Evolutionary conservation across 768 basidiomycete genomes (phyloP), one percentile per base, ranked within the genome.

Genomic region (Rhizopogon rudus): DNA sequence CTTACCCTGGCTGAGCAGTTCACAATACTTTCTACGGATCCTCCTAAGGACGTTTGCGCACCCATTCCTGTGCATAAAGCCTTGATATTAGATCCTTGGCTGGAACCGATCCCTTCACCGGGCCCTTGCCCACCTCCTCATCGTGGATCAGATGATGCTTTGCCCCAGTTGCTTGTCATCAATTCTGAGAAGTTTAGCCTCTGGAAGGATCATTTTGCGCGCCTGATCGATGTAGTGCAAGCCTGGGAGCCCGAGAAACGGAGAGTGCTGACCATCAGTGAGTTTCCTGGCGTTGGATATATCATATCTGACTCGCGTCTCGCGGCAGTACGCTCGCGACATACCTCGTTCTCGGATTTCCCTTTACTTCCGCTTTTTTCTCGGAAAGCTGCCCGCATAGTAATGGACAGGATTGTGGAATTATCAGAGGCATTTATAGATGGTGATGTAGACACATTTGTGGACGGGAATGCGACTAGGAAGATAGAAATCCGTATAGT

Each of bases 11-110:
- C 67, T 87, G 7, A 14, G 31, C 46, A 48, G 46, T 48, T 48
- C 41, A 80, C 81, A 9, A 65, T 87, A 8, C 71, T 87, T 10
- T 82, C 84, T 22, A 75, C 73, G 3, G 61, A 71, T 25, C 76
- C 83, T 6, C 75, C 78, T 16, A 63, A 58, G 0, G 65, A 67
- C 28, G 68, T 67, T 3, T 72, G 77, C 54, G 44, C 64, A 12
- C 65, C 62, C 2, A 74, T 92, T 53, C 85, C 84, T 0, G 70
- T 88, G 49, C 68, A 73, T 6, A 78, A 80, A 45, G 81, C 78
- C 8, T 64, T 93, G 20, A 74, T 87, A 20, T 77, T 91, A 16
- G 92, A 94, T 69, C 92, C 92, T 17, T 93, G 92, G 91, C 70
- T 93, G 7, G 89, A 93, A 54, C 88, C 91, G 16, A 63, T 91